Conservation (phyloP, 257 asterid genomes). For the Mentha longifolia region DNA sequence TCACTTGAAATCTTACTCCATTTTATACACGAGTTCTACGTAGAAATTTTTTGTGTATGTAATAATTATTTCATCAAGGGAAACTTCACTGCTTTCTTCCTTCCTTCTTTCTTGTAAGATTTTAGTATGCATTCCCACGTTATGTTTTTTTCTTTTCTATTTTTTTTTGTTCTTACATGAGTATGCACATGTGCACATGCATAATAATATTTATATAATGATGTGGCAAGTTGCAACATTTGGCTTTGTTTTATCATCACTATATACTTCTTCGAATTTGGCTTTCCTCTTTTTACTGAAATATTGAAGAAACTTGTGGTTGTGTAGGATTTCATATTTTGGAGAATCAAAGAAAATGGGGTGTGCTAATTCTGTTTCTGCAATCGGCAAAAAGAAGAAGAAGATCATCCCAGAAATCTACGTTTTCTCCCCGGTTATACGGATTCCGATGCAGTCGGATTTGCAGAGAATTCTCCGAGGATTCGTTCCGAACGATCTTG, state of each 20-base stretch:
- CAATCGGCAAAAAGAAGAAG: constrained; percentile 53
- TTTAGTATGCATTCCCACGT: constrained; percentile 27
- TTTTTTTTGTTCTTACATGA: not conserved
- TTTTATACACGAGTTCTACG: not conserved
- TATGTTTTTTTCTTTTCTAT: not conserved
- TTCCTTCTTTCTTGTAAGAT: constrained; percentile 18
- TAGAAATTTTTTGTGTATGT: no score
- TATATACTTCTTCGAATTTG: not conserved
- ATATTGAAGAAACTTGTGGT: not conserved
- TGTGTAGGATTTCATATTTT: not conserved
- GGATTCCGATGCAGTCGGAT: constrained; percentile 61
- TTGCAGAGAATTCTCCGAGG: constrained; percentile 49
- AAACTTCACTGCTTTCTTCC: constrained; percentile 31
- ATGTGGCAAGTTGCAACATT: not conserved
- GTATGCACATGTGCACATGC: constrained; percentile 17
- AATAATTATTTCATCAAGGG: not conserved
- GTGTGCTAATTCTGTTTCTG: constrained; percentile 63
- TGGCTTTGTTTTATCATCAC: constrained; percentile 7
- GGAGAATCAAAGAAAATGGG: constrained; percentile 55
- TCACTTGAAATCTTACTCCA: not conserved
- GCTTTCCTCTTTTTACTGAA: not conserved
- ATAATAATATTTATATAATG: not conserved
- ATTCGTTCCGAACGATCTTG: constrained; percentile 67
- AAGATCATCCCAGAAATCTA: constrained; percentile 55
- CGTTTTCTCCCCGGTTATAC: constrained; percentile 55